phyloP scores from a whole-genome alignment of 169 alveolate species.

The Plasmodium gonderi region DNA sequence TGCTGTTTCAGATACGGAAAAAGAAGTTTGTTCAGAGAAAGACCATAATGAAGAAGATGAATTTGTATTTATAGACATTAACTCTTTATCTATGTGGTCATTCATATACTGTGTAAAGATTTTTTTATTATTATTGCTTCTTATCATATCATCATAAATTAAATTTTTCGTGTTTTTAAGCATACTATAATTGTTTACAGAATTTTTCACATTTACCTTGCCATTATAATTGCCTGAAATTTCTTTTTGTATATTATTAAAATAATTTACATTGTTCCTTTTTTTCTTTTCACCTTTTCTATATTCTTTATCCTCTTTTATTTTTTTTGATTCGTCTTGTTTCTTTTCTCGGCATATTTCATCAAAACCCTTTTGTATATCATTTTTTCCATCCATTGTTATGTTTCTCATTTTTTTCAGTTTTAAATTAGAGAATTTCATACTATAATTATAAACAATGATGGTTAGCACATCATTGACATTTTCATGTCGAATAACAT shows the following conservation, averaged over 20 bases:
- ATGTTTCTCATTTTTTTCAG: neutral
- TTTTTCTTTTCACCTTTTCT: neutral
- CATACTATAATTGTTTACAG: neutral
- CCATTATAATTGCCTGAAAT: neutral
- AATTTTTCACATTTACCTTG: neutral
- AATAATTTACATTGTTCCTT: neutral
- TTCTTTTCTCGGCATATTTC: neutral
- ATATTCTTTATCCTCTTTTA: neutral
- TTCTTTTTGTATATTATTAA: neutral
- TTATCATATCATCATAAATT: neutral
- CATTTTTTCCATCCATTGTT: neutral
- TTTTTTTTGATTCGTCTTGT: neutral
- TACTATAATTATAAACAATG: slow-evolving; percentile 23
- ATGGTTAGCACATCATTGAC: slow-evolving; percentile 42
- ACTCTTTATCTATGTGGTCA: neutral
- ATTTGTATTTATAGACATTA: neutral
- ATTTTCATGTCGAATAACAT: neutral
- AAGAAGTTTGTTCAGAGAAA: neutral
- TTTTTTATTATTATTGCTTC: neutral
- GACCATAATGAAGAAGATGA: neutral
- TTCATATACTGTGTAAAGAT: neutral
- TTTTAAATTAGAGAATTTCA: slow-evolving; percentile 29
- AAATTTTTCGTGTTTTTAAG: neutral
- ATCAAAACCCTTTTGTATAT: slow-evolving; percentile 15
- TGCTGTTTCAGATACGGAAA: neutral